phyloP scores from a whole-genome alignment of 2,329 filamentous ascomycete genomes.

The Phyllosticta citribraziliensis region DNA sequence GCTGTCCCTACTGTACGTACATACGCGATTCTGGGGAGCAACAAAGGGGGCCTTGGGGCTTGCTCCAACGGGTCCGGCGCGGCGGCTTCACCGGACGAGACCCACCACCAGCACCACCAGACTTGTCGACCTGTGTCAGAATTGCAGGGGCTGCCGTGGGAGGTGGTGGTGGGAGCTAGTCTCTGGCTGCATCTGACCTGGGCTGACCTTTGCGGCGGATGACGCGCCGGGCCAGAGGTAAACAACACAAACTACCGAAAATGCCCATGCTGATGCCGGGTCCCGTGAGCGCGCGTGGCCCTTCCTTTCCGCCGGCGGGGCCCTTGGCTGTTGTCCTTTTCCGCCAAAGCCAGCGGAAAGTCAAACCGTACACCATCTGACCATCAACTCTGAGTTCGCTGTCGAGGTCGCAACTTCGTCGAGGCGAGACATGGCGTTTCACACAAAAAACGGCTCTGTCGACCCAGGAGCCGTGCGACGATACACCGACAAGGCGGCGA shows the following conservation, averaged over 20 bases:
- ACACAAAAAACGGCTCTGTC: background rate
- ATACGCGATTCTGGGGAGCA: background rate
- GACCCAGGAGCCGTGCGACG: slow-evolving; percentile 7
- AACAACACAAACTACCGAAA: slow-evolving; percentile 11
- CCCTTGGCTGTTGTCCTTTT: background rate
- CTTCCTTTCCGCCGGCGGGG: slow-evolving; percentile 3
- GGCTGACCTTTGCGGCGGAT: background rate
- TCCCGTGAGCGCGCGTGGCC: slow-evolving; percentile 9
- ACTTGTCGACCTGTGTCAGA: background rate
- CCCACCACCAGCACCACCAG: background rate
- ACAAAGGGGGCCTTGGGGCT: background rate
- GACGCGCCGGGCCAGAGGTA: slow-evolving; percentile 9
- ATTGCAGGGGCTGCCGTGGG: background rate
- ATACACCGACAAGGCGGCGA: slow-evolving; percentile 6
- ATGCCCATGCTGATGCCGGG: background rate
- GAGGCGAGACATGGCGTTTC: background rate
- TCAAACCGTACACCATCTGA: too few relatives aligned
- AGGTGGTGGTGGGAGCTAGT: background rate
- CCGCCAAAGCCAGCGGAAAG: background rate
- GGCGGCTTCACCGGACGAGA: background rate
- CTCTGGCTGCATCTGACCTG: background rate
- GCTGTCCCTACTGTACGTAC: too few relatives aligned
- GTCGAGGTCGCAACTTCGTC: background rate
- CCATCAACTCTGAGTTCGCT: background rate
- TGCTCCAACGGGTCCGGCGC: background rate